Conservation (phyloP, 2,329 filamentous ascomycete genomes). For the Triangularia verruculosa region DNA sequence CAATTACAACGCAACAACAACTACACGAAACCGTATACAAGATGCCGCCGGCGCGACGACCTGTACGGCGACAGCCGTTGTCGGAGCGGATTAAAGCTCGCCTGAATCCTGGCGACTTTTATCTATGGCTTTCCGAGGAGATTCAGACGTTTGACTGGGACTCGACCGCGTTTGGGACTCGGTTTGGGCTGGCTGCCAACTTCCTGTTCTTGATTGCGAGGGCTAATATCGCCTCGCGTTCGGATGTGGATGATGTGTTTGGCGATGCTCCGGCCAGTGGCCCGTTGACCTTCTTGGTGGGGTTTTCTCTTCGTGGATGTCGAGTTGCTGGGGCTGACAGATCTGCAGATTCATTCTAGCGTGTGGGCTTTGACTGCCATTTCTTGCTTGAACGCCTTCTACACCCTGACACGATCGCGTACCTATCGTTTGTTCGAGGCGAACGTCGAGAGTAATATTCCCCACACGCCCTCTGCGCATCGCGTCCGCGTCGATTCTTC, state of each 20-base stretch:
- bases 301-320: constrained; percentile 30
- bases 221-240: constrained; percentile 63
- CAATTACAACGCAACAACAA: not conserved
- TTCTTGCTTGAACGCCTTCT: constrained; percentile 73
- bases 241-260: constrained; percentile 76
- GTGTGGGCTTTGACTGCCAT: constrained; percentile 66
- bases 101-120: constrained; percentile 83
- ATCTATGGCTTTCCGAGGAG: constrained; percentile 89
- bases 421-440: constrained; percentile 90
- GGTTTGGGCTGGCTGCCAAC: constrained; percentile 74
- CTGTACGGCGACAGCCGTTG: constrained; percentile 78
- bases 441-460: constrained; percentile 69
- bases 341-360: constrained; percentile 61
- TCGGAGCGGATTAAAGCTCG: constrained; percentile 74
- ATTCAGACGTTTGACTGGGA: constrained; percentile 91
- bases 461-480: constrained; percentile 76
- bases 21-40: constrained; percentile 34
- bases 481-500: constrained; percentile 86
- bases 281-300: constrained; percentile 60
- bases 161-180: constrained; percentile 71
- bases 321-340: not conserved
- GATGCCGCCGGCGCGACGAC: constrained; percentile 55
- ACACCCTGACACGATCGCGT: constrained; percentile 76
- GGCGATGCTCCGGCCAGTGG: constrained; percentile 63
- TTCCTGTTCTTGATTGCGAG: constrained; percentile 76